These are phyloP conservation scores for Ramalina intermedia DNA, from an alignment of 495 filamentous ascomycete species.

Conservation along the genomic window DNA sequence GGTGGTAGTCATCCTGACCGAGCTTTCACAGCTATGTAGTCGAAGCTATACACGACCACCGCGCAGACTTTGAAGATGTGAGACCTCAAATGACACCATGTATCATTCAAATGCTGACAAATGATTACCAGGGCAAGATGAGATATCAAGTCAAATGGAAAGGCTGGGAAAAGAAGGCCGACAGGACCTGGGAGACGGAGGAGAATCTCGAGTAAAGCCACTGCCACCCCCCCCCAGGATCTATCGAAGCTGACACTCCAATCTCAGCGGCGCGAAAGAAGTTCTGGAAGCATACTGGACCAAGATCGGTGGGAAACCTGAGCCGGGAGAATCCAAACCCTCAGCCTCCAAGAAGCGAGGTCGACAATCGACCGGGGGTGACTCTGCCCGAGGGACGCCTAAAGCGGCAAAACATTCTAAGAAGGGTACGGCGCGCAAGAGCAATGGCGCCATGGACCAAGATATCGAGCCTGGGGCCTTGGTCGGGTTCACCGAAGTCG, in stretches of 20 bases:
- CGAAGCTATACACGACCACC: constrained; percentile 40
- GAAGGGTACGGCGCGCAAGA: constrained; percentile 12
- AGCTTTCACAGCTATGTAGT: constrained; percentile 39
- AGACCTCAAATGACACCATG: constrained; percentile 18
- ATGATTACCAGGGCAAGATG: constrained; percentile 23
- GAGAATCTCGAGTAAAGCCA: constrained; percentile 33
- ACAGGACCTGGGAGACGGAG: constrained; percentile 48
- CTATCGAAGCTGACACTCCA: constrained; percentile 9
- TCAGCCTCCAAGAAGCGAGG: constrained; percentile 10
- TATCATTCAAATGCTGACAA: too few species aligned
- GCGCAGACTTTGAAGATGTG: constrained; percentile 16
- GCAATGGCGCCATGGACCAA: constrained; percentile 18
- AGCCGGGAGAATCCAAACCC: constrained; percentile 18
- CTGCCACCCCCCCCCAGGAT: not conserved
- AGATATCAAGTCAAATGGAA: constrained; percentile 48
- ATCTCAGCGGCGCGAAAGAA: constrained; percentile 34
- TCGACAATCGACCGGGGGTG: constrained; percentile 12
- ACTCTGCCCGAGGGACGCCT: constrained; percentile 5
- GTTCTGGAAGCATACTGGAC: constrained; percentile 39
- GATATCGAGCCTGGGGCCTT: constrained; percentile 21
- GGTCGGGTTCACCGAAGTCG: constrained; percentile 17
- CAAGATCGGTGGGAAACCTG: constrained; percentile 40
- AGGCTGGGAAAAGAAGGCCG: constrained; percentile 39
- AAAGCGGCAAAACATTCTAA: not conserved
- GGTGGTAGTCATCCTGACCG: constrained; percentile 18